A percentile compares a stretch with the other conserved stretches of the same genome.
Evolutionary conservation across 2,329 filamentous ascomycete genomes (phyloP).

Genomic region (Cladophialophora psammophila): DNA sequence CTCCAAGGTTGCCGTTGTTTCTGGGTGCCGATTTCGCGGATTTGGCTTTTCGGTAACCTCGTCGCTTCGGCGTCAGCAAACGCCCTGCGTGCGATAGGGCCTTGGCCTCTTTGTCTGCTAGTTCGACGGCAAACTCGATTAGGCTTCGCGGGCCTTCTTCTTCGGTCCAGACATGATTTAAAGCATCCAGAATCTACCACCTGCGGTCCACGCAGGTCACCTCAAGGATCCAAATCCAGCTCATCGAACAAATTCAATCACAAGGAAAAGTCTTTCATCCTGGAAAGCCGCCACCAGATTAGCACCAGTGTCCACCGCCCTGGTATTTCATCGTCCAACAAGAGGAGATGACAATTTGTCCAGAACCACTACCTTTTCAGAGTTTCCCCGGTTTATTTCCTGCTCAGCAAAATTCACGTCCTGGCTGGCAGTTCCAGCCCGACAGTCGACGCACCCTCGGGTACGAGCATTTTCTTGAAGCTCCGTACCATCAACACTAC

Average conservation of each 20-base stretch:
- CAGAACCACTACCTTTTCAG: constrained; percentile 19
- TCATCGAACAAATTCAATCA: neutral
- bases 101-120: neutral
- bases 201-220: neutral
- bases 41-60: constrained; percentile 7
- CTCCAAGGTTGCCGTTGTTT: constrained; percentile 1
- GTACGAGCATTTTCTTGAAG: constrained; percentile 43
- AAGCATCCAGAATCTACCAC: neutral
- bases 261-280: neutral
- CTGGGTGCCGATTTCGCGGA: neutral
- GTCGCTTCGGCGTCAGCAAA: neutral
- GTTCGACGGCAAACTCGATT: neutral
- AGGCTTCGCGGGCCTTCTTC: neutral
- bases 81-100: neutral
- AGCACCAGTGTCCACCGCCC: neutral
- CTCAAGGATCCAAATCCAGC: neutral
- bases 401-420: constrained; percentile 14
- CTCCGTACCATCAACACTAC: constrained; percentile 35
- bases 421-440: constrained; percentile 45
- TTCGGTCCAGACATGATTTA: neutral
- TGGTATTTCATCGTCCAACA: constrained; percentile 6
- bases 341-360: constrained; percentile 32
- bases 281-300: neutral
- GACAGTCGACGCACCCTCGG: constrained; percentile 44
- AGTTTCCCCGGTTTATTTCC: constrained; percentile 22